phyloP scores from a whole-genome alignment of 176 grass and related monocot genomes.

The Oryza longistaminata region DNA sequence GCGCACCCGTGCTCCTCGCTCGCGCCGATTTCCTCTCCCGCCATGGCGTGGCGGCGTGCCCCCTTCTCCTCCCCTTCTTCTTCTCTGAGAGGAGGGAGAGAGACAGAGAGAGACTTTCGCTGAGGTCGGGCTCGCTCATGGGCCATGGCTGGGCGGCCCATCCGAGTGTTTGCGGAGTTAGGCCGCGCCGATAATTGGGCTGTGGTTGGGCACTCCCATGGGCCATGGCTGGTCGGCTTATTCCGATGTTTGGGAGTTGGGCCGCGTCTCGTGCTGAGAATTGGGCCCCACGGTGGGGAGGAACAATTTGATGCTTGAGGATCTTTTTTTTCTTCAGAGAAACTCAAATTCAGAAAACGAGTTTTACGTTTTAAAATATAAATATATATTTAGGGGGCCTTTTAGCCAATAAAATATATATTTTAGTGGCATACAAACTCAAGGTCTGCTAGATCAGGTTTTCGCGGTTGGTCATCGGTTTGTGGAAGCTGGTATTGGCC shows the following conservation, averaged over 20 bases:
- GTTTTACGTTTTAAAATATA: not conserved
- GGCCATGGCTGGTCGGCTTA: too few relatives aligned
- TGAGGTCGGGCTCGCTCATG: not conserved
- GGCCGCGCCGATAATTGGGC: too few relatives aligned
- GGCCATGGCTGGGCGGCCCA: not conserved
- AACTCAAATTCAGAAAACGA: not conserved
- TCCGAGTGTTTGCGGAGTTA: not conserved
- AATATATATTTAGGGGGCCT: not conserved
- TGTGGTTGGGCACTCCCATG: too few relatives aligned
- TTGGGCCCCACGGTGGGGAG: not conserved
- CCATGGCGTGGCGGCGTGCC: constrained; percentile 34
- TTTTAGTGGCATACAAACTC: too few relatives aligned
- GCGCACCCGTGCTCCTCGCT: not conserved
- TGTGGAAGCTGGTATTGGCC: too few relatives aligned
- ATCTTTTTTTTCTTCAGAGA: not conserved
- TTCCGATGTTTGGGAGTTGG: too few relatives aligned
- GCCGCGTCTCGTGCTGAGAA: too few relatives aligned
- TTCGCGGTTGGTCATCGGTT: too few relatives aligned
- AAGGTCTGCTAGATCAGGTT: too few relatives aligned
- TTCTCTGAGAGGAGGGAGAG: not conserved
- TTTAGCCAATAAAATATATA: not conserved
- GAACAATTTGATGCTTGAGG: not conserved
- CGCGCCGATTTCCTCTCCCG: constrained; percentile 28
- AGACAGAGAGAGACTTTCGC: not conserved
- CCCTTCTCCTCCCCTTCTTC: not conserved